Conservation (phyloP, 1,284 basidiomycete genomes). For the Trichosporon faecale region DNA sequence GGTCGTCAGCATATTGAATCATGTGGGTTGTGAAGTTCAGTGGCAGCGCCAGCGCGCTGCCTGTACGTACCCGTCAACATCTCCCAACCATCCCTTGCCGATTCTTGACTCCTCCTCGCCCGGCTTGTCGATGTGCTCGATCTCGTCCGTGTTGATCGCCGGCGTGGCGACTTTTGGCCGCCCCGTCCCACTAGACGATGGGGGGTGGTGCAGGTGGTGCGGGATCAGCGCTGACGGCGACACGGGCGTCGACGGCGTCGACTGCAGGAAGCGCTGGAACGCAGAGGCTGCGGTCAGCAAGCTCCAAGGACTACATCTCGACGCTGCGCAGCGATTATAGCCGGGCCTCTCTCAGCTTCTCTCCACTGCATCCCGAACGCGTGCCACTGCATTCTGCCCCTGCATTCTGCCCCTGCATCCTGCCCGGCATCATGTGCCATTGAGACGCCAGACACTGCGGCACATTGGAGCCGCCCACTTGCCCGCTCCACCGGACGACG, state of each 20-base stretch:
- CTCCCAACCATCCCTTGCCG: constrained; percentile 45
- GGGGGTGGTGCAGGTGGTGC: constrained; percentile 12
- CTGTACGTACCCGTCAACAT: constrained; percentile 43
- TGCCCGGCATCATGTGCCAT: no score
- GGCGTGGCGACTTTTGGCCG: constrained; percentile 8
- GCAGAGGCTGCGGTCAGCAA: constrained; percentile 22
- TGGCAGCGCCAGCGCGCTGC: no score
- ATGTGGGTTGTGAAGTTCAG: no score
- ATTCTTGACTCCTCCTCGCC: constrained; percentile 39
- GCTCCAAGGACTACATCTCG: not conserved
- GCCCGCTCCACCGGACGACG: not conserved
- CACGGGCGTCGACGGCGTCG: constrained; percentile 28
- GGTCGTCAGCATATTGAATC: not conserved
- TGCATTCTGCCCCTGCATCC: not conserved
- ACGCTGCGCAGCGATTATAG: no score
- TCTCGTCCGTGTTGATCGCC: constrained; percentile 21
- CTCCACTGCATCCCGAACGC: no score
- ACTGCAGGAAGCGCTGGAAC: constrained; percentile 32
- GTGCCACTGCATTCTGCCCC: no score
- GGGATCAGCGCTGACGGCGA: constrained; percentile 29
- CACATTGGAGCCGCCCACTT: not conserved
- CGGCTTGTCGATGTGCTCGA: constrained; percentile 27
- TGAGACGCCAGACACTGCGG: no score
- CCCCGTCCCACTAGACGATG: not conserved
- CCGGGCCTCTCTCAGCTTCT: no score